Percentiles rank a stretch among this genome's conserved stretches.
Conservation (phyloP, 75 land plant species). For the Selaginella moellendorffii region DNA sequence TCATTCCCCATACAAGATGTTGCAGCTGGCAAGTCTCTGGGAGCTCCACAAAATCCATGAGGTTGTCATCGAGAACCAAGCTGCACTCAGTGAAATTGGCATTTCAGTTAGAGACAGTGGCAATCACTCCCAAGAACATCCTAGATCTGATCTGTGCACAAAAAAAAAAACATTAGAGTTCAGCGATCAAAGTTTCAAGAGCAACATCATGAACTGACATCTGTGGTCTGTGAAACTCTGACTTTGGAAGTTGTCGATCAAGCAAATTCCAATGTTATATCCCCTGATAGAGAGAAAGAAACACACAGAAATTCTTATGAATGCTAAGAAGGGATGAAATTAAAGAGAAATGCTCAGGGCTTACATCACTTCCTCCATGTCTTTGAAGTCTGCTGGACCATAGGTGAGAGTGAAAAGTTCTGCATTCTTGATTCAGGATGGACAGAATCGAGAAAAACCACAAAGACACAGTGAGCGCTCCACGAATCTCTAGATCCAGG, state of each 20-base stretch:
- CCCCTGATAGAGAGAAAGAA: constrained; percentile 81
- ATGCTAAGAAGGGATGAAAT: no score
- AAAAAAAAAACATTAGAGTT: no score
- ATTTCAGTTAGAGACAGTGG: constrained; percentile 78
- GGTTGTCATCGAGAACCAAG: constrained; percentile 72
- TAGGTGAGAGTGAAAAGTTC: constrained; percentile 88
- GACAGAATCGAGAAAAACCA: no score
- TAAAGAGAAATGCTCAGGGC: background rate
- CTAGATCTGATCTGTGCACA: constrained; percentile 66
- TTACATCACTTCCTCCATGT: constrained; percentile 92
- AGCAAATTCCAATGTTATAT: constrained; percentile 75
- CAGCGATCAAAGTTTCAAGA: background rate
- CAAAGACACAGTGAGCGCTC: no score
- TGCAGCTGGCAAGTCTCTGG: constrained; percentile 91
- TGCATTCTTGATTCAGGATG: no score
- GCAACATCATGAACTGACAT: constrained; percentile 36
- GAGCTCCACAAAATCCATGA: constrained; percentile 89
- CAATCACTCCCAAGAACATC: constrained; percentile 88
- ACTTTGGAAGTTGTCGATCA: constrained; percentile 79
- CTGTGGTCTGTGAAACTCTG: constrained; percentile 86
- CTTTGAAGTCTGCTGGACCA: constrained; percentile 90
- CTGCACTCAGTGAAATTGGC: constrained; percentile 75
- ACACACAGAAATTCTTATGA: no score
- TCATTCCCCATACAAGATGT: constrained; percentile 92
- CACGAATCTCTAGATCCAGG: no score